Evolutionary conservation across 148 eudicot species (phyloP), one percentile per base, ranked within the genome.

Genomic region (Heliosperma pusillum): DNA sequence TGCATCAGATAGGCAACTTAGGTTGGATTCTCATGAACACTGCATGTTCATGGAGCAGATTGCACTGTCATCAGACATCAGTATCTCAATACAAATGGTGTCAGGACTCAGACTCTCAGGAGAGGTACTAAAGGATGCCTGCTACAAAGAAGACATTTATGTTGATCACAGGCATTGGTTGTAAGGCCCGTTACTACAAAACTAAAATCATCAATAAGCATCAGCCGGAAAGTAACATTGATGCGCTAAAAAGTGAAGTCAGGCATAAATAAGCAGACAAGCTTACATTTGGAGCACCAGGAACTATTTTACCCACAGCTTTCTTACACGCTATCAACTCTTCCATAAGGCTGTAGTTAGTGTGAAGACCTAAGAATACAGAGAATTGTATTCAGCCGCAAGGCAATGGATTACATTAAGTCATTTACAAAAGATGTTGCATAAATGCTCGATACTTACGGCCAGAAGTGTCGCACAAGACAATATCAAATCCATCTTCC

Each of bases 291-390:
- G 99, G 99, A 62, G 97, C 96, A 76, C 92, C 89, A 56, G 89
- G 50, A 53, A 92, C 89, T 74, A 92, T 83, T 95, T 92, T 95
- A 74, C 89, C 69, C 74, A 92, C 80, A 72, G 88, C 91, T 84
- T 89, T 92, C 83, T 95, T 95, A 88, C 94, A 88, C 19, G 92
- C 83, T 71, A 92, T 67, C 81, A 95, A 80, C 82, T 95, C 96
- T 81, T 95, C 99, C 99, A 95, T 95, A 72, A 95, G 89, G 85
- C 94, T 85, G 82, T 95, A 95, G 82, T 95, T 95, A 62, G 99
- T 95, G 78, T 95, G 99, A 80, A 95, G 87, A 83, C 99, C 99
- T 95, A 79, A 70, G 76, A 66, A 78, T 59, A 70, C 6, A 22
- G 40, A 59, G 76, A 55, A 21, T 59, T 22, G 70, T 53, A 79